These are phyloP conservation scores for Coniella lustricola DNA, from an alignment of 2,329 filamentous ascomycete genomes.

Conservation along the genomic window DNA sequence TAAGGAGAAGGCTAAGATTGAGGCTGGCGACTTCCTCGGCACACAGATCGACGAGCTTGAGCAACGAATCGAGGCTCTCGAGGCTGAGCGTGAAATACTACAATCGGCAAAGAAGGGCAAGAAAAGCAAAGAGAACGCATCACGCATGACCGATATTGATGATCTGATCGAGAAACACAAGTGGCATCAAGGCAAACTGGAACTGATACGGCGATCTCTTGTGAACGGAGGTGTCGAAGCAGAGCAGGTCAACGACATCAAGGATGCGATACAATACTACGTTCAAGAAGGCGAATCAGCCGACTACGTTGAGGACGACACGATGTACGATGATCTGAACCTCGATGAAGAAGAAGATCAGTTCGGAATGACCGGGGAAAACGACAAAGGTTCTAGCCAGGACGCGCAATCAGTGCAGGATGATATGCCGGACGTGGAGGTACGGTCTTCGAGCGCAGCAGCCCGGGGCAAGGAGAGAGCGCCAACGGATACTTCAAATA, in stretches of 20 bases:
- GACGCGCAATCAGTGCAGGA: constrained; percentile 90
- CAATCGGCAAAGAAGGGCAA: constrained; percentile 93
- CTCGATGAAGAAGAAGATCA: constrained; percentile 86
- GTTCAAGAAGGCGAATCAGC: constrained; percentile 82
- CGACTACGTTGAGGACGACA: constrained; percentile 91
- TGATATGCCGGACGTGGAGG: constrained; percentile 57
- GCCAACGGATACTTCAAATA: constrained; percentile 48
- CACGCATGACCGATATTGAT: constrained; percentile 82
- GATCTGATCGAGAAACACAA: constrained; percentile 84
- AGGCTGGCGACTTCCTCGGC: constrained; percentile 78
- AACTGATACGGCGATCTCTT: constrained; percentile 79
- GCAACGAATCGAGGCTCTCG: constrained; percentile 84
- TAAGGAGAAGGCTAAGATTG: constrained; percentile 92
- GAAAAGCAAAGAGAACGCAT: constrained; percentile 60
- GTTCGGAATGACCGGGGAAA: constrained; percentile 73
- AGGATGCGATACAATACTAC: constrained; percentile 93
- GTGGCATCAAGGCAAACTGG: constrained; percentile 90
- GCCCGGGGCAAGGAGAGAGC: constrained; percentile 45
- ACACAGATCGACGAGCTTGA: constrained; percentile 88
- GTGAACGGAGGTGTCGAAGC: constrained; percentile 89
- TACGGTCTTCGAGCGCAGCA: constrained; percentile 36
- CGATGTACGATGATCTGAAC: constrained; percentile 89
- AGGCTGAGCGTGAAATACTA: constrained; percentile 82
- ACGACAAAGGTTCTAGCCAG: constrained; percentile 88
- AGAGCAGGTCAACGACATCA: constrained; percentile 78